Percentiles rank a stretch among this genome's conserved stretches.
Evolutionary conservation across 495 filamentous ascomycete species (phyloP).

Genomic region (Saxophila tyrrhenica): DNA sequence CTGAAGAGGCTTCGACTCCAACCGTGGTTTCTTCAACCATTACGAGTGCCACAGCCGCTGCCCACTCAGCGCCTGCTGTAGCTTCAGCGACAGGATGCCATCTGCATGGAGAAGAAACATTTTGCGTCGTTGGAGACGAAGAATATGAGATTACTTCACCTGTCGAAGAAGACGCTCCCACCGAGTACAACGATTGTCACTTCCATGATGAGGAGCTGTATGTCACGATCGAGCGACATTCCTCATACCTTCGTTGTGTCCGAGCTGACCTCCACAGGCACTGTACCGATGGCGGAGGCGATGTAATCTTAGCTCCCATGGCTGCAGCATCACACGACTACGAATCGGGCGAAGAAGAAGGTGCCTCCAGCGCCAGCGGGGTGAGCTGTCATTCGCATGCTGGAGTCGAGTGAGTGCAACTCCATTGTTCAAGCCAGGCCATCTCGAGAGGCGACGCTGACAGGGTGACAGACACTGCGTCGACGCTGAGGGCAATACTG

Average conservation of each 20-base stretch:
- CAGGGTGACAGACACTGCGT: conserved; percentile 37
- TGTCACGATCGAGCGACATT: too few relatives aligned
- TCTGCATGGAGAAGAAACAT: conserved; percentile 4
- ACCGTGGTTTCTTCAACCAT: too few relatives aligned
- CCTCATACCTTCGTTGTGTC: neutral
- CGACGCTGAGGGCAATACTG: conserved; percentile 26
- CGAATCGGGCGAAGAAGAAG: conserved; percentile 19
- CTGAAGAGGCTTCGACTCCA: too few relatives aligned
- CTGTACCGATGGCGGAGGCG: conserved; percentile 24
- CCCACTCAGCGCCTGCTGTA: too few relatives aligned
- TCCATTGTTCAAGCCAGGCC: neutral
- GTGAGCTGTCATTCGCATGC: conserved; percentile 51
- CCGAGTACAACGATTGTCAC: conserved; percentile 44
- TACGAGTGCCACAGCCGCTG: too few relatives aligned
- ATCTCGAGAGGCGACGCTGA: neutral
- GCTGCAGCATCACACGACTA: conserved; percentile 13
- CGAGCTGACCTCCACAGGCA: conserved; percentile 22
- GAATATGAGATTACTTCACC: conserved; percentile 34
- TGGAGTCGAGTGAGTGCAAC: conserved; percentile 45
- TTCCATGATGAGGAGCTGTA: conserved; percentile 37
- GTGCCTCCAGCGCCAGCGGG: conserved; percentile 10
- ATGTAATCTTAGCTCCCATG: neutral
- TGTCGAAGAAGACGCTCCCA: conserved; percentile 31
- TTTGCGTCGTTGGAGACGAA: conserved; percentile 30
- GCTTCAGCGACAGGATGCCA: conserved; percentile 18